Percentiles rank a stretch among this genome's conserved stretches.
phyloP scores from a whole-genome alignment of 306 rosid species.

The Corylus heterophylla region DNA sequence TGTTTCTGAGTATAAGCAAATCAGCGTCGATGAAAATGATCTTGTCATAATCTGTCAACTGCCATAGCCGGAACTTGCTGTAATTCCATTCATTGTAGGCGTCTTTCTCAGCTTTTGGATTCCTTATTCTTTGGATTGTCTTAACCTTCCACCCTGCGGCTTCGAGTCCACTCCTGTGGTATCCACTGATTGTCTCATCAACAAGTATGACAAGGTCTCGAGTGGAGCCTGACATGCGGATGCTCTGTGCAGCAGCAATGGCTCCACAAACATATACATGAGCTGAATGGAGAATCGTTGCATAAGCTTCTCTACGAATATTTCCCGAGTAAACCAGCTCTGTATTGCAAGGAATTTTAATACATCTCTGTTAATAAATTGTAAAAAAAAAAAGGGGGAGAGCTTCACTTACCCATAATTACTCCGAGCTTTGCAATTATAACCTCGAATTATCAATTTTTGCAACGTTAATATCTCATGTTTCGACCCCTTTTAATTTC shows the following conservation, averaged over 20 bases:
- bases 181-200: slow-evolving; percentile 74
- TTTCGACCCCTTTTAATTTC: too few relatives aligned
- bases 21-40: slow-evolving; percentile 95
- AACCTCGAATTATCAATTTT: too few relatives aligned
- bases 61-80: slow-evolving; percentile 96
- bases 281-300: slow-evolving; percentile 94
- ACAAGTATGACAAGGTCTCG: slow-evolving; percentile 92
- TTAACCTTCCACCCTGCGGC: slow-evolving; percentile 96
- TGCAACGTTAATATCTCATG: too few relatives aligned
- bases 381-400: not conserved
- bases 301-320: slow-evolving; percentile 76
- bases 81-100: slow-evolving; percentile 98
- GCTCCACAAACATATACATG: slow-evolving; percentile 94
- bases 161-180: slow-evolving; percentile 86
- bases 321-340: slow-evolving; percentile 68
- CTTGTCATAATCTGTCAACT: slow-evolving; percentile 90
- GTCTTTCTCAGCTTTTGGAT: slow-evolving; percentile 94
- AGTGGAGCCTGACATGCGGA: slow-evolving; percentile 82
- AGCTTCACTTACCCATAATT: too few relatives aligned
- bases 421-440: too few relatives aligned
- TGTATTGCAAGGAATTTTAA: slow-evolving; percentile 42
- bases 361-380: slow-evolving; percentile 14
- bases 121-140: slow-evolving; percentile 78
- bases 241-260: slow-evolving; percentile 93
- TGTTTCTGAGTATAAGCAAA: slow-evolving; percentile 73